Percentiles rank a stretch among this genome's conserved stretches.
Evolutionary conservation across 2,329 filamentous ascomycete genomes (phyloP).

Genomic region (Aspergillus chevalieri): DNA sequence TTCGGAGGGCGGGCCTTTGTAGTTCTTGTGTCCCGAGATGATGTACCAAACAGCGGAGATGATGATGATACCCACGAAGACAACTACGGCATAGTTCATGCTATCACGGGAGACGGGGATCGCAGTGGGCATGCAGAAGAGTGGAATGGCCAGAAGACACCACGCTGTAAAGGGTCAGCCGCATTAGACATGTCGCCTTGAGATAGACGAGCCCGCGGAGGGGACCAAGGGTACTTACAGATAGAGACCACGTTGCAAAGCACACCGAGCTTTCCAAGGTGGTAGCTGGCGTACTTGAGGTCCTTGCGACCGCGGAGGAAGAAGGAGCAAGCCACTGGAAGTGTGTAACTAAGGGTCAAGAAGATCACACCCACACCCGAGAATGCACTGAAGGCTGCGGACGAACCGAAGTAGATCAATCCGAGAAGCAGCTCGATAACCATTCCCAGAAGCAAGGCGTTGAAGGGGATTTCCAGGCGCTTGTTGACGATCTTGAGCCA

Average conservation of each 20-base stretch:
- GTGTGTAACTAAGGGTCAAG: conserved; percentile 63
- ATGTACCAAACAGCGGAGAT: conserved; percentile 63
- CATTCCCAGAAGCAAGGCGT: conserved; percentile 61
- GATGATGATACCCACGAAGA: conserved; percentile 61
- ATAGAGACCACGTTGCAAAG: conserved; percentile 60
- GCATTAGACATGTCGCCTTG: neutral
- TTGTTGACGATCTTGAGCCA: conserved; percentile 61
- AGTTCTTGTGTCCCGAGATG: conserved; percentile 61
- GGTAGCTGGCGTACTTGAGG: conserved; percentile 39
- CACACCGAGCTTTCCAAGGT: conserved; percentile 56
- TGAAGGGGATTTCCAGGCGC: conserved; percentile 61
- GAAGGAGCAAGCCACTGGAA: conserved; percentile 60
- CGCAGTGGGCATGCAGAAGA: conserved; percentile 54
- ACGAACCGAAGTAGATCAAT: conserved; percentile 72
- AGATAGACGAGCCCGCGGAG: neutral
- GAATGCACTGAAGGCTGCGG: conserved; percentile 72
- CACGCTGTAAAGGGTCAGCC: conserved; percentile 37
- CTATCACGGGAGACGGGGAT: conserved; percentile 54
- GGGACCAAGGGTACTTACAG: conserved; percentile 42
- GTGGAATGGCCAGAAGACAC: conserved; percentile 62
- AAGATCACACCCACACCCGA: conserved; percentile 74
- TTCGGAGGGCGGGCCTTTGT: conserved; percentile 25
- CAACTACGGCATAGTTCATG: conserved; percentile 70
- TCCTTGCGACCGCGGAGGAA: conserved; percentile 53
- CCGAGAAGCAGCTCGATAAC: conserved; percentile 64